These are phyloP conservation scores for Trichoderma citrinoviride DNA, from an alignment of 2,329 filamentous ascomycete species.

Conservation along the genomic window DNA sequence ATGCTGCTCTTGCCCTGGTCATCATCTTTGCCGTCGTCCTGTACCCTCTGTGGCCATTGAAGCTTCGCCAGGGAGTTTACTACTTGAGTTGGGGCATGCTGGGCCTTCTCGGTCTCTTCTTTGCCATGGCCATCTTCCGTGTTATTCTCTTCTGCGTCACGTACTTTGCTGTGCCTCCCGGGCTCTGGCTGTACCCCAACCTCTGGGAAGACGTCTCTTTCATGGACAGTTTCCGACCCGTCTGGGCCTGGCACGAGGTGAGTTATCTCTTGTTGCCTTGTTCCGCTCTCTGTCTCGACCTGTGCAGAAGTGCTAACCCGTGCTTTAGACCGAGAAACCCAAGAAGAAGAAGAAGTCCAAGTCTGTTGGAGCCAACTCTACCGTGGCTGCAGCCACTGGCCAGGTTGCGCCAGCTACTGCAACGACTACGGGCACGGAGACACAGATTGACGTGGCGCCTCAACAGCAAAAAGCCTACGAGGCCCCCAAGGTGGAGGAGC, in stretches of 20 bases:
- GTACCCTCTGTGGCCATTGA: conserved; percentile 94
- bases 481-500: conserved; percentile 54
- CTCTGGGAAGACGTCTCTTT: conserved; percentile 98
- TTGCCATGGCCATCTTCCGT: conserved; percentile 95
- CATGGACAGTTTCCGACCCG: conserved; percentile 90
- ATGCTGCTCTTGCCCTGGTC: conserved; percentile 77
- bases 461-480: conserved; percentile 45
- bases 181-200: conserved; percentile 98
- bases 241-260: conserved; percentile 99
- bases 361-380: conserved; percentile 38
- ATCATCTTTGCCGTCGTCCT: conserved; percentile 86
- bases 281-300: background rate
- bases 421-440: conserved; percentile 56
- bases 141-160: conserved; percentile 92
- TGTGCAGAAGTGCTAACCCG: conserved; percentile 25
- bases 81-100: conserved; percentile 95
- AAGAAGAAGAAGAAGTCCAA: conserved; percentile 59
- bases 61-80: conserved; percentile 90
- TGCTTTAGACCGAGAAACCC: conserved; percentile 35
- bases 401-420: conserved; percentile 52
- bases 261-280: conserved; percentile 29
- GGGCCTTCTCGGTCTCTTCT: conserved; percentile 86
- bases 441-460: conserved; percentile 48
- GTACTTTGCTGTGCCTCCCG: conserved; percentile 78
- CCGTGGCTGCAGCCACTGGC: conserved; percentile 54